Evolutionary conservation across 1,284 basidiomycete genomes (phyloP), one percentile per base, ranked within the genome.

Genomic region (Takashimella tepidaria): DNA sequence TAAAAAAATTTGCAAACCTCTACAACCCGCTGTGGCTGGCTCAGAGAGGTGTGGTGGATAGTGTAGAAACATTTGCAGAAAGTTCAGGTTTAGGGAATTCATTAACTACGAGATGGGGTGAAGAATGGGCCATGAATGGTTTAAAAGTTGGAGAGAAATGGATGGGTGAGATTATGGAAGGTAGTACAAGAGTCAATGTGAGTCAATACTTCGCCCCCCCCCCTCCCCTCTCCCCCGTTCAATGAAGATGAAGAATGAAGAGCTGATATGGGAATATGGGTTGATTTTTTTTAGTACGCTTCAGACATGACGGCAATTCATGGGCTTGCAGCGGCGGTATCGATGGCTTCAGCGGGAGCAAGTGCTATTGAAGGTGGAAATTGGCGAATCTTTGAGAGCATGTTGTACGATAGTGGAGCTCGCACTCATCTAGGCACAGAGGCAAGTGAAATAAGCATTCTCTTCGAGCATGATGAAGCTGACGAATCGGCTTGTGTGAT

Each of bases 171-270:
- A 75, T 96, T 49, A 80, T 93, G 47, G 89, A 91, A 57, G 87
- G 84, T 2, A 84, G 85, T 3, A 90, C 89, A 6, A 80, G 92
- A 19, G 89, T 92, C 45, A 98, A 97, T 73, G 88, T 86, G 61
- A 53, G 79, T 64, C 59, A n/a, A 44, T 22, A 31, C 6, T 21
- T 11, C 3, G 4, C 19, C 10, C 3, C 10, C 4, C n/a, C n/a
- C n/a, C n/a, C n/a, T n/a, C n/a, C n/a, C n/a, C n/a, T n/a, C n/a
- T n/a, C n/a, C n/a, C n/a, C n/a, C n/a, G n/a, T n/a, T n/a, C n/a
- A n/a, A n/a, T n/a, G n/a, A n/a, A n/a, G n/a, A n/a, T 44, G n/a
- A 16, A 27, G 22, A n/a, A 49, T 22, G 41, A 21, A 27, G 25
- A 49, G 24, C 19, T 22, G 45, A 21, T 3, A 3, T n/a, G 5